phyloP scores from a whole-genome alignment of 352 stramenopile species.

The Globisporangium acanthophoron region DNA sequence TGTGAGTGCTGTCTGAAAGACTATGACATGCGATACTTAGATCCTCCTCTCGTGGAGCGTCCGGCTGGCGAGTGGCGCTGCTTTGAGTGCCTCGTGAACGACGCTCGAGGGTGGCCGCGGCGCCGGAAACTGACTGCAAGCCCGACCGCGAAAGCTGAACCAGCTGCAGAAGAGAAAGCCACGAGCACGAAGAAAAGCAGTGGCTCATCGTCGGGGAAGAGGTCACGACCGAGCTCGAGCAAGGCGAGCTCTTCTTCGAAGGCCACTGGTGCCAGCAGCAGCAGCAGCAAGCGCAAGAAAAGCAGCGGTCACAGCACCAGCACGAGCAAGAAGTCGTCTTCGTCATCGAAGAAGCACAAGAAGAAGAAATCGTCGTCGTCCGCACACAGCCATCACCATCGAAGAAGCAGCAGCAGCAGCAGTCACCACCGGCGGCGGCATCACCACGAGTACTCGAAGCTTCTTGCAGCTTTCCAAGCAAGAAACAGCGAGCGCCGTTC shows the following conservation, averaged over 20 bases:
- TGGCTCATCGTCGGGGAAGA: conserved; percentile 37
- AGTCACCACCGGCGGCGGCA: conserved; percentile 49
- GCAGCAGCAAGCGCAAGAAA: conserved; percentile 36
- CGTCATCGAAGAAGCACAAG: conserved; percentile 59
- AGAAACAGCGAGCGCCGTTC: conserved; percentile 50
- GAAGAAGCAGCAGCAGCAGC: conserved; percentile 29
- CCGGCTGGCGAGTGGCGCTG: conserved; percentile 77
- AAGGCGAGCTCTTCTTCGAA: conserved; percentile 48
- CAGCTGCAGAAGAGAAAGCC: conserved; percentile 4
- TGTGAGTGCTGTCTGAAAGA: conserved; percentile 73
- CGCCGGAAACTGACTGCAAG: conserved; percentile 28
- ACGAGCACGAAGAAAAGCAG: conserved; percentile 26
- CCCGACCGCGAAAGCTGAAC: conserved; percentile 14
- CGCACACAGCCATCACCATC: conserved; percentile 36
- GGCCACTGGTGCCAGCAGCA: conserved; percentile 32
- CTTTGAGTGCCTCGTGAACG: conserved; percentile 87
- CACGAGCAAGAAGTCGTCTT: conserved; percentile 52
- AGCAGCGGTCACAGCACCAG: conserved; percentile 45
- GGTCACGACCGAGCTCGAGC: conserved; percentile 23
- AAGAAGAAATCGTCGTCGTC: conserved; percentile 66
- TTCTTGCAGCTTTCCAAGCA: conserved; percentile 45
- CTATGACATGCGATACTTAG: conserved; percentile 82
- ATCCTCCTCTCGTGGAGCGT: conserved; percentile 70
- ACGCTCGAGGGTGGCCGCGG: conserved; percentile 75
- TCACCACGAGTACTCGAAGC: conserved; percentile 68